Conservation (phyloP, 2,329 filamentous ascomycete genomes). For the Lasiodiplodia gonubiensis region DNA sequence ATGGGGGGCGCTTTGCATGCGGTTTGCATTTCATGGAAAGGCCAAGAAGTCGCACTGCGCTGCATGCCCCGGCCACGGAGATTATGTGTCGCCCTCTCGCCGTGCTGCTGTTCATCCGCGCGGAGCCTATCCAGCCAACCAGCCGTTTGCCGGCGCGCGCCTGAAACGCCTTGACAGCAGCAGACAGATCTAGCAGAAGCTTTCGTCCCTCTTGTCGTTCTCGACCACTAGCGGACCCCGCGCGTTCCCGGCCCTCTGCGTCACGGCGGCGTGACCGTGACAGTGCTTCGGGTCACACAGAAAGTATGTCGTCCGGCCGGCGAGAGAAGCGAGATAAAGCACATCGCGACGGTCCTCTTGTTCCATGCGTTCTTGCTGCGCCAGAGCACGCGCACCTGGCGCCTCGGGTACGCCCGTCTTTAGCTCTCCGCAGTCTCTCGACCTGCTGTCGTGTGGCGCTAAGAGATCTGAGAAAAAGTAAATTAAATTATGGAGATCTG, state of each 20-base stretch:
- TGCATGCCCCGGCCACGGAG: conserved; percentile 13
- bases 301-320: background rate
- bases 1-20: conserved; percentile 1
- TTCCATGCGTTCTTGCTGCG: conserved; percentile 7
- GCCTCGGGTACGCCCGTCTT: conserved; percentile 21
- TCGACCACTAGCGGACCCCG: conserved; percentile 3
- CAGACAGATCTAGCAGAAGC: background rate
- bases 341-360: background rate
- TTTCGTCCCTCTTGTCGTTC: background rate
- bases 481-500: conserved; percentile 26
- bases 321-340: conserved; percentile 12
- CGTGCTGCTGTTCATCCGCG: background rate
- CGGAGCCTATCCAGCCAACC: conserved; percentile 6
- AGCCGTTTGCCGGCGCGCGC: conserved; percentile 6
- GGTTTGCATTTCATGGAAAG: conserved; percentile 14
- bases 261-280: conserved; percentile 4
- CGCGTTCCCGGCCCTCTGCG: conserved; percentile 7
- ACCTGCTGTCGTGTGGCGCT: conserved; percentile 3
- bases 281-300: conserved; percentile 15
- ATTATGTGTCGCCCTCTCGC: conserved; percentile 1
- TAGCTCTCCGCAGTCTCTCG: conserved; percentile 4
- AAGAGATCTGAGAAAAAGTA: conserved; percentile 24
- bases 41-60: background rate
- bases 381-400: conserved; percentile 11
- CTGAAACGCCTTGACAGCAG: conserved; percentile 10